Percentiles rank a stretch among this genome's conserved stretches.
phyloP scores from a whole-genome alignment of 129 eudicot species.

The Lactuca sativa region DNA sequence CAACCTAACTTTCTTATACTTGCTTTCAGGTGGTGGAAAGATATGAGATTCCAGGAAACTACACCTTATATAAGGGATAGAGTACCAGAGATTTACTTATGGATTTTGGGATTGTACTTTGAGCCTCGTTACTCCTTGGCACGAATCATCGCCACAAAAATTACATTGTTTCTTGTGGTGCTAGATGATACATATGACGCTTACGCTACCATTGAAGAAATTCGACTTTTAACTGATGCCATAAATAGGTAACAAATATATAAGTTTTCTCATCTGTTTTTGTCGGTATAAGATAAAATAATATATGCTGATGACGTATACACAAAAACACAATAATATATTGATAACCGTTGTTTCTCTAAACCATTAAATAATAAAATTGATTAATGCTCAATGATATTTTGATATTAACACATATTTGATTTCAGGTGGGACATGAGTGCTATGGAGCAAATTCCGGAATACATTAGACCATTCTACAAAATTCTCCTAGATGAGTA shows the following conservation, averaged over 20 bases:
- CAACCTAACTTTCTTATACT: background rate
- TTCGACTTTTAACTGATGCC: slow-evolving; percentile 31
- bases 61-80: slow-evolving; percentile 39
- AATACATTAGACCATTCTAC: slow-evolving; percentile 28
- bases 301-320: background rate
- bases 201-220: slow-evolving; percentile 34
- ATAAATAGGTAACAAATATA: slow-evolving; percentile 23
- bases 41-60: slow-evolving; percentile 32
- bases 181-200: slow-evolving; percentile 45
- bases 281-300: background rate
- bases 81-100: slow-evolving; percentile 38
- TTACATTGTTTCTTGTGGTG: slow-evolving; percentile 28
- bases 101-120: slow-evolving; percentile 39
- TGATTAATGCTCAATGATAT: background rate
- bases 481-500: slow-evolving; percentile 23
- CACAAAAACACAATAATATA: background rate
- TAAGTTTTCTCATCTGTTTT: background rate
- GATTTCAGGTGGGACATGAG: slow-evolving; percentile 35
- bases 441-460: slow-evolving; percentile 31
- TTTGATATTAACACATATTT: background rate
- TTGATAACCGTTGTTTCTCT: too few relatives aligned
- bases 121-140: slow-evolving; percentile 40
- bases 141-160: slow-evolving; percentile 32
- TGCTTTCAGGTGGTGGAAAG: slow-evolving; percentile 41
- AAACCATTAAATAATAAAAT: too few relatives aligned